These are phyloP conservation scores for Chalciporus chontae DNA, from an alignment of 768 basidiomycete genomes.

Conservation along the genomic window DNA sequence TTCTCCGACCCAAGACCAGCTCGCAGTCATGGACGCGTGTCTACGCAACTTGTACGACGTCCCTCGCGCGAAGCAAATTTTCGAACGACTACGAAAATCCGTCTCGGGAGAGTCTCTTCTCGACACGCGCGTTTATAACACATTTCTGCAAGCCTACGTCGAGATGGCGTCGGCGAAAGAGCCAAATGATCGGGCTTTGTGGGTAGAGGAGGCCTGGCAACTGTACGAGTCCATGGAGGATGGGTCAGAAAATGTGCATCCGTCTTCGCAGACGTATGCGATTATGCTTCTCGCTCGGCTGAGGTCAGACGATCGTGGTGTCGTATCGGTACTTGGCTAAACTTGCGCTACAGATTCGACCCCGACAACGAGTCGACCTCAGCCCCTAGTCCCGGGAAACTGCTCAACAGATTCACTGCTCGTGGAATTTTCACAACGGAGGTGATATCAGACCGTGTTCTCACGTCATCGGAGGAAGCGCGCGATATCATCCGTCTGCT, in stretches of 20 bases:
- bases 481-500: conserved; percentile 51
- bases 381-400: conserved; percentile 18
- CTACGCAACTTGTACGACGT: conserved; percentile 74
- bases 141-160: conserved; percentile 63
- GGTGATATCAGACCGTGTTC: conserved; percentile 56
- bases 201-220: conserved; percentile 61
- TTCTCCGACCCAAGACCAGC: conserved; percentile 60
- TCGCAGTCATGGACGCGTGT: conserved; percentile 83
- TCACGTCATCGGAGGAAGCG: conserved; percentile 54
- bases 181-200: conserved; percentile 40
- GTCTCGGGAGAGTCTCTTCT: conserved; percentile 44
- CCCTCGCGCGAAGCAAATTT: conserved; percentile 69
- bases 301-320: conserved; percentile 36
- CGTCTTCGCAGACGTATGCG: conserved; percentile 63
- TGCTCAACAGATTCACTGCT: conserved; percentile 45
- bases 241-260: conserved; percentile 42
- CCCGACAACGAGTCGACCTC: conserved; percentile 27
- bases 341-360: conserved; percentile 33
- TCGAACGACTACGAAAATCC: conserved; percentile 54
- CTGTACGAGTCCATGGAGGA: conserved; percentile 58
- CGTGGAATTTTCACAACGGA: conserved; percentile 47
- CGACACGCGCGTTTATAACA: conserved; percentile 52
- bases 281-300: conserved; percentile 59
- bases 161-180: conserved; percentile 53
- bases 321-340: conserved; percentile 10